Base-by-base conservation (phyloP, 2,329 filamentous ascomycete species). In the Diaporthe vaccinii region DNA sequence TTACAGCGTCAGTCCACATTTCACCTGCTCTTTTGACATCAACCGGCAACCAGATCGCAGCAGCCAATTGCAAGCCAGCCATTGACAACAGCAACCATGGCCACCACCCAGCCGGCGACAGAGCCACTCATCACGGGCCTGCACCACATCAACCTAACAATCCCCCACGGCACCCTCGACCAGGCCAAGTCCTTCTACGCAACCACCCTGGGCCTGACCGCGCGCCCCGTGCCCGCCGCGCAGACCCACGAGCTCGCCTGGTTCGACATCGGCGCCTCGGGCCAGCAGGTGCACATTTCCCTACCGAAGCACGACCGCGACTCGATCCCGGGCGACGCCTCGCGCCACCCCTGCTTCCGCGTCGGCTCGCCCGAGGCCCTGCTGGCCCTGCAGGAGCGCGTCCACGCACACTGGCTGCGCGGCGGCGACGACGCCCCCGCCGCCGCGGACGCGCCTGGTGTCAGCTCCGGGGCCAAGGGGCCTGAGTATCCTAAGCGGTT, bases 401-500 rank as follows among this genome's bases (percentile, higher is more conserved):
- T 92, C 22, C 91, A 86, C 83, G 86, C 86, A 51, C 90, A 92
- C 80, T 85, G 84, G 76, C 79, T 86, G 72, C 80, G 80, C 0
- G 89, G 88, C 0, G 88, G 87, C 0, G 81, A 83, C 3, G 86
- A 86, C 0, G 89, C 89, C 5, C 91, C 91, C 0, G 80, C 81
- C 74, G 85, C 86, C 74, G 90, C 87, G 4, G 91, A 93, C 83
- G 80, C 84, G 80, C 90, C 91, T 0, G 91, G 90, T 0, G 81
- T 82, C 74, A 78, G 76, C 69, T 82, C 78, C 15, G 80, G 89
- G 3, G 82, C 84, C 0, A 84, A 89, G 78, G 90, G 89, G 0
- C 86, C 87, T 1, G 91, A 92, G 80, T 92, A 91, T 78, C 91
- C 91, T 0, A 84, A 83, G 49, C 84, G 91, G 20, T 93, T 93